These are phyloP conservation scores for Malassezia yamatoensis DNA, from an alignment of 1,284 basidiomycete species.

Conservation along the genomic window DNA sequence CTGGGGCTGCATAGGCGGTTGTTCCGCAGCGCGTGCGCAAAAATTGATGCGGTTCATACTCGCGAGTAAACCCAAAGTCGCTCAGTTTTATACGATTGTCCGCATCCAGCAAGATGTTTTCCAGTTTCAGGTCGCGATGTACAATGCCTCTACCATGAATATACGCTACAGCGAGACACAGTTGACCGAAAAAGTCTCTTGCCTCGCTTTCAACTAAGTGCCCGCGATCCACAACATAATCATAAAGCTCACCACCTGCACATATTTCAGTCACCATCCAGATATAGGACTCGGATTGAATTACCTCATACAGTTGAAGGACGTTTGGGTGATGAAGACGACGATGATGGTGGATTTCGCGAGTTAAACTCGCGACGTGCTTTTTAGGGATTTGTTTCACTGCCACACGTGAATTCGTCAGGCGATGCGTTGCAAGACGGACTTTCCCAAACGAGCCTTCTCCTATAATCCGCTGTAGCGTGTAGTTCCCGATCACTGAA, in stretches of 20 bases:
- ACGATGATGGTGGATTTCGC: conserved; percentile 96
- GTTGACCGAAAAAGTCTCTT: conserved; percentile 48
- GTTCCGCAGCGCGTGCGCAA: conserved; percentile 97
- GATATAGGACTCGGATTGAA: conserved; percentile 85
- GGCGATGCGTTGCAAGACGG: conserved; percentile 77
- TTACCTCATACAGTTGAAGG: conserved; percentile 91
- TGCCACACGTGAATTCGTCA: conserved; percentile 61
- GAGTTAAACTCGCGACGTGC: conserved; percentile 63
- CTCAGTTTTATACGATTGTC: conserved; percentile 56
- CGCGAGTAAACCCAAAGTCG: conserved; percentile 91
- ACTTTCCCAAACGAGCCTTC: conserved; percentile 89
- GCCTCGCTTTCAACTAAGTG: conserved; percentile 45
- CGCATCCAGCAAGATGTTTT: conserved; percentile 51
- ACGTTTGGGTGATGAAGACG: conserved; percentile 88
- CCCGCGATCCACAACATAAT: conserved; percentile 50
- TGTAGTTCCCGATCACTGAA: conserved; percentile 87
- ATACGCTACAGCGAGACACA: conserved; percentile 49
- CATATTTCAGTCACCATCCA: conserved; percentile 98
- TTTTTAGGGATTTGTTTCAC: conserved; percentile 96
- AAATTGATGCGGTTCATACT: conserved; percentile 70
- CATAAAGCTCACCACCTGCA: conserved; percentile 62
- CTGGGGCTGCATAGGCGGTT: conserved; percentile 85
- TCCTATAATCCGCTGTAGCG: conserved; percentile 84
- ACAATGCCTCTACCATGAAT: conserved; percentile 50
- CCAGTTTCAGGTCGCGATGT: conserved; percentile 54